Percentiles rank a stretch among this genome's conserved stretches.
These are phyloP conservation scores for Leccinum boreale DNA, from an alignment of 768 basidiomycete genomes.

Conservation along the genomic window DNA sequence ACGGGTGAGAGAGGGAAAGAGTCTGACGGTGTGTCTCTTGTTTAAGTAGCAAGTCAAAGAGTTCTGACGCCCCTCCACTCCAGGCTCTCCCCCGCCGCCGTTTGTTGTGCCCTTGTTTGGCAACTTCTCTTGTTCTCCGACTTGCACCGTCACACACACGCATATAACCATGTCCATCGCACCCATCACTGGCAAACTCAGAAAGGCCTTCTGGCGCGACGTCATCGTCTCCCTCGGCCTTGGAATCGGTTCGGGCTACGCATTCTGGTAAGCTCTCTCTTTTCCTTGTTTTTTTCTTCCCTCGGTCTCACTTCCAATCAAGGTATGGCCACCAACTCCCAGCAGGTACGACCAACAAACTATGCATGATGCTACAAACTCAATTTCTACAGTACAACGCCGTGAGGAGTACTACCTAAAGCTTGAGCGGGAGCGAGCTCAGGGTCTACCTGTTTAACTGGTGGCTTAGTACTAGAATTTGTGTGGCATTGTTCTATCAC, in stretches of 20 bases:
- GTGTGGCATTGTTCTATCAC: neutral
- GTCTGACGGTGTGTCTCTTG: conserved; percentile 5
- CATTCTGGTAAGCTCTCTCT: conserved; percentile 67
- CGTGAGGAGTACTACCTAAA: conserved; percentile 87
- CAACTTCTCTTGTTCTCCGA: conserved; percentile 20
- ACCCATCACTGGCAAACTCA: conserved; percentile 90
- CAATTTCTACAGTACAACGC: conserved; percentile 56
- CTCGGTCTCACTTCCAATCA: conserved; percentile 24
- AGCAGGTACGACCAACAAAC: conserved; percentile 46
- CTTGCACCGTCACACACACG: conserved; percentile 27
- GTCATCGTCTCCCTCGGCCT: conserved; percentile 72
- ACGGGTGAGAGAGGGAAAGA: conserved; percentile 19
- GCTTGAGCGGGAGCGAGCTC: conserved; percentile 58
- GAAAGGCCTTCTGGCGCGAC: conserved; percentile 90
- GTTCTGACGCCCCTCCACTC: conserved; percentile 17
- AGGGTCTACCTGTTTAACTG: conserved; percentile 13
- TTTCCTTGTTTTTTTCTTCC: conserved; percentile 8
- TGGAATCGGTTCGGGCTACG: conserved; percentile 70
- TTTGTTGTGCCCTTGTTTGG: conserved; percentile 35
- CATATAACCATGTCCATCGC: conserved; percentile 65
- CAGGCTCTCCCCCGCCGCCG: conserved; percentile 7
- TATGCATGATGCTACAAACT: conserved; percentile 10
- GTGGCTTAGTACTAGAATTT: conserved; percentile 6
- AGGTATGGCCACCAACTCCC: conserved; percentile 87
- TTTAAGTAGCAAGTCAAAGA: conserved; percentile 16